Evolutionary conservation across 2,329 filamentous ascomycete species (phyloP).

Genomic region (Aciculosporium take): DNA sequence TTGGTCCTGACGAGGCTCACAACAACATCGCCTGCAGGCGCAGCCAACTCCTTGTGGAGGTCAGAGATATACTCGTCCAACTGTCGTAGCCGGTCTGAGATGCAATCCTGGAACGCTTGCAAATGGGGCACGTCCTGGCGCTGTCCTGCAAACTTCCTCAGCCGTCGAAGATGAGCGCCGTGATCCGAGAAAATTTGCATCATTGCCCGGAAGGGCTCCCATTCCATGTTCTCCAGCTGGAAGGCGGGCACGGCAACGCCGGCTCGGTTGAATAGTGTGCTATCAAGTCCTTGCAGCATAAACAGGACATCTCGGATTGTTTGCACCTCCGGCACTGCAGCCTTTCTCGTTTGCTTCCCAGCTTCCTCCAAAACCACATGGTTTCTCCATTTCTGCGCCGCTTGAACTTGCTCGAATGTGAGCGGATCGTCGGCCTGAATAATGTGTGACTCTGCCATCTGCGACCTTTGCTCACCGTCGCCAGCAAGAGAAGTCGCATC

Average conservation of each 20-base stretch:
- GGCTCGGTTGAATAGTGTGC: constrained; percentile 48
- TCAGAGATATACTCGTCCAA: constrained; percentile 46
- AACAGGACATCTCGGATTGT: constrained; percentile 64
- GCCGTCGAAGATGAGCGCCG: constrained; percentile 28
- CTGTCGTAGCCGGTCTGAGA: constrained; percentile 38
- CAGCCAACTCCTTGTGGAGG: constrained; percentile 47
- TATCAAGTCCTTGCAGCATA: constrained; percentile 70
- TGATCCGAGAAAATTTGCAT: constrained; percentile 32
- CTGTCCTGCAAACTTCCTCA: constrained; percentile 30
- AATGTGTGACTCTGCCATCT: constrained; percentile 20
- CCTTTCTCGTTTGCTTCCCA: constrained; percentile 21
- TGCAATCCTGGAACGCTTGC: constrained; percentile 55
- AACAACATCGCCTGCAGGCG: constrained; percentile 34
- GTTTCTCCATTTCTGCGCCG: constrained; percentile 23
- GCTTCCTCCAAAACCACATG: constrained; percentile 21
- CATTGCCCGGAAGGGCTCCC: constrained; percentile 35
- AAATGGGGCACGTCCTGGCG: constrained; percentile 42
- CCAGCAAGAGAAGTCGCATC: constrained; percentile 19
- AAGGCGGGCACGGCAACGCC: constrained; percentile 26
- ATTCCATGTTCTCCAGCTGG: constrained; percentile 33
- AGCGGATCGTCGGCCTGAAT: constrained; percentile 20
- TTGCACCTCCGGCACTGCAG: constrained; percentile 54
- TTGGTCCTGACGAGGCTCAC: constrained; percentile 54
- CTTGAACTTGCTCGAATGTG: constrained; percentile 16
- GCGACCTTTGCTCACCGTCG: constrained; percentile 14